Evolutionary conservation across 805 yeast species (phyloP).

Genomic region (Yamadazyma phyllophila): DNA sequence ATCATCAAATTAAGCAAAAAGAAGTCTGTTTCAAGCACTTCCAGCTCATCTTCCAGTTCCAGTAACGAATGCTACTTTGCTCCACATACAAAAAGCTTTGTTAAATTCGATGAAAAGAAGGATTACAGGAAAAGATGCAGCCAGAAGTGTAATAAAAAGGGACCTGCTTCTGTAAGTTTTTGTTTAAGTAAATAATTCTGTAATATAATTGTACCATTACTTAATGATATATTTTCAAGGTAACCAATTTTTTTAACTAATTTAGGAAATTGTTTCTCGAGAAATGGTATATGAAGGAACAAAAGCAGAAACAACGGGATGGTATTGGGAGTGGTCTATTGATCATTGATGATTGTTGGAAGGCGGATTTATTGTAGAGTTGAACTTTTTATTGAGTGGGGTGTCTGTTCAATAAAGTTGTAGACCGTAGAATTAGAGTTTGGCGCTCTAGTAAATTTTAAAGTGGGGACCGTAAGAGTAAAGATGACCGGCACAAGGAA

Average conservation of each 20-base stretch:
- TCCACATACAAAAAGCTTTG: conserved; percentile 21
- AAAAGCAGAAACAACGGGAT: too few relatives aligned
- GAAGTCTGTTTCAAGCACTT: conserved; percentile 23
- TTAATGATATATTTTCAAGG: background rate
- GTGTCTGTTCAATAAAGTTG: too few relatives aligned
- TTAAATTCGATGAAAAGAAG: conserved; percentile 45
- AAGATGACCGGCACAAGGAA: too few relatives aligned
- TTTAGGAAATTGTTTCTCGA: conserved; percentile 5
- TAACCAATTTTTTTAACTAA: conserved; percentile 6
- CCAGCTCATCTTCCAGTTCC: conserved; percentile 16
- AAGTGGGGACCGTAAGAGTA: too few relatives aligned
- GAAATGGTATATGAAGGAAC: background rate
- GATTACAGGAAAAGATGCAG: conserved; percentile 42
- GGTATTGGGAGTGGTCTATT: too few relatives aligned
- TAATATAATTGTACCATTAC: conserved; percentile 14
- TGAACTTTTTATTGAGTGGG: too few relatives aligned
- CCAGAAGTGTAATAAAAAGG: conserved; percentile 20
- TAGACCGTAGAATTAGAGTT: too few relatives aligned
- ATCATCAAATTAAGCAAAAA: conserved; percentile 22
- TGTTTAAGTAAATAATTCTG: conserved; percentile 36
- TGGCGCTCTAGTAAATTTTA: too few relatives aligned
- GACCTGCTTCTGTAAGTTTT: conserved; percentile 36
- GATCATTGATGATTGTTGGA: too few relatives aligned
- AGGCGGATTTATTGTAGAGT: too few relatives aligned
- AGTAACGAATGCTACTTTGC: conserved; percentile 8